Evolutionary conservation across 768 basidiomycete species (phyloP).

Genomic region (Trametes coccinea): DNA sequence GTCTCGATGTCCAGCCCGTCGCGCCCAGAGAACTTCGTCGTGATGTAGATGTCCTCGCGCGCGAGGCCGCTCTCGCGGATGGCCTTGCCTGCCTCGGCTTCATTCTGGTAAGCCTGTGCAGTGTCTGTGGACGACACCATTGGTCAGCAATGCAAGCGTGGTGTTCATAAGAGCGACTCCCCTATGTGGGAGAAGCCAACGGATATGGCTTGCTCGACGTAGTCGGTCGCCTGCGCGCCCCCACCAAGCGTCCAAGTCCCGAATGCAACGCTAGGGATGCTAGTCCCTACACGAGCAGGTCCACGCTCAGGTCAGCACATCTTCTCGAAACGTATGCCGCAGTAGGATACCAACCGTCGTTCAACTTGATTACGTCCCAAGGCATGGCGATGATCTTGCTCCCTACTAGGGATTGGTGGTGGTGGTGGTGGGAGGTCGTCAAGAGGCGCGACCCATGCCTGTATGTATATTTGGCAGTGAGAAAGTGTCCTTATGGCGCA

Average conservation of each 20-base stretch:
- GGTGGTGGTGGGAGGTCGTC: not conserved
- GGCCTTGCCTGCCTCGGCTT: slow-evolving; percentile 53
- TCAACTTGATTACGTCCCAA: slow-evolving; percentile 59
- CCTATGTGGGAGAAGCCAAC: slow-evolving; percentile 66
- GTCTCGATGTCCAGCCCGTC: slow-evolving; percentile 52
- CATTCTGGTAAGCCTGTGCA: slow-evolving; percentile 62
- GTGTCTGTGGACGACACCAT: slow-evolving; percentile 46
- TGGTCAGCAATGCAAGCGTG: not conserved
- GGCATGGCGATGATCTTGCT: slow-evolving; percentile 43
- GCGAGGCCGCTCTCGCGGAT: slow-evolving; percentile 53
- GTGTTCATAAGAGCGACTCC: slow-evolving; percentile 30
- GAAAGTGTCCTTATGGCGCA: not conserved
- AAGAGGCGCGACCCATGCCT: not conserved
- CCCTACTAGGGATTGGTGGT: not conserved
- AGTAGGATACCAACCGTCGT: slow-evolving; percentile 46
- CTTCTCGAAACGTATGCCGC: slow-evolving; percentile 10
- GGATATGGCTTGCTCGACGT: slow-evolving; percentile 62
- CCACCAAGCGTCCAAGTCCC: slow-evolving; percentile 69
- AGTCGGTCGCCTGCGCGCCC: slow-evolving; percentile 50
- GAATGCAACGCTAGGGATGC: slow-evolving; percentile 54
- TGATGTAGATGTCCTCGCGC: slow-evolving; percentile 61
- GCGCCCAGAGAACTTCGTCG: slow-evolving; percentile 62
- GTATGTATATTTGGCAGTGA: not conserved
- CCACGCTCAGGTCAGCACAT: not conserved
- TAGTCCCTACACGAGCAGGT: slow-evolving; percentile 38